Base-by-base conservation (phyloP, 306 rosid genomes). In the Prosopis cineraria region DNA sequence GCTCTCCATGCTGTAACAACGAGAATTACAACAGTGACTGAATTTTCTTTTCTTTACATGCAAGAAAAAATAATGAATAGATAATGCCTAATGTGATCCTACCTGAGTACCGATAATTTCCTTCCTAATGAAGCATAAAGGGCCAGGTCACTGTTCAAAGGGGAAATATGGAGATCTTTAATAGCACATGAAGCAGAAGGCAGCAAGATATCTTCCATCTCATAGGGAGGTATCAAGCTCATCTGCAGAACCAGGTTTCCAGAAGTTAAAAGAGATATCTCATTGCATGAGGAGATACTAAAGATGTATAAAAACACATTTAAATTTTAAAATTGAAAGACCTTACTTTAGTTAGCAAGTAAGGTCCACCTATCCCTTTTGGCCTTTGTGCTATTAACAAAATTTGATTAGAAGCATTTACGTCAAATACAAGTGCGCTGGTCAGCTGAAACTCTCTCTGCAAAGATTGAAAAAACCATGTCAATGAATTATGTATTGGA, bases 61-160 rank as follows among this genome's bases (percentile, higher is more conserved):
- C 59, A 56, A 79, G 40, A 77, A 70, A 73, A n/a, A 78, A n/a
- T 55, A 52, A n/a, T 40, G 68, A 47, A 59, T 17, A 30, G n/a
- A 69, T 4, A 50, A 59, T 43, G 52, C 7, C 24, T 71, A 69
- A 47, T 55, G 68, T 47, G 65, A 60, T 34, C 68, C 76, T 79
- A 95, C 98, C 98, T 95, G 86, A 95, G 76, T 73, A 92, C 87
- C 44, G 97, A 86, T 79, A 95, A 78, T 80, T 86, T 88, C 92
- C 89, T 90, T 81, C 89, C 96, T 4, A 84, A 36, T 36, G 97
- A 90, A 81, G 92, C 85, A 59, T 83, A 87, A 75, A 92, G 95
- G 29, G 90, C 96, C 83, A 88, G 90, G 63, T 80, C 81, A 78
- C 78, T 59, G 78, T 68, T 62, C 50, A 79, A 77, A 64, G 97